Evolutionary conservation across 495 filamentous ascomycete genomes (phyloP).

Genomic region (Penicillium egyptiacum): DNA sequence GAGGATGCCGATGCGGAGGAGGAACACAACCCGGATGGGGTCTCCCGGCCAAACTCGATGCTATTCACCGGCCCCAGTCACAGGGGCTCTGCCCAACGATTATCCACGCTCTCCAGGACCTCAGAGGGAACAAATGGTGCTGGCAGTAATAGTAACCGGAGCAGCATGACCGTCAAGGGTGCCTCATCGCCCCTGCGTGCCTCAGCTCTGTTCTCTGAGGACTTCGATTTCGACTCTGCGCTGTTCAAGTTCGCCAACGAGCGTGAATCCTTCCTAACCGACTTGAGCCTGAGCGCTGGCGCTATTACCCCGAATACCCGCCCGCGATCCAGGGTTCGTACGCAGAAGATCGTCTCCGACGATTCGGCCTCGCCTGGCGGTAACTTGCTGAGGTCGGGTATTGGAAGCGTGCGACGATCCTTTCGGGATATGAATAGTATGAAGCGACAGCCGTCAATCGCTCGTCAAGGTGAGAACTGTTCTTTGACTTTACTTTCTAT

Average conservation of each 20-base stretch:
- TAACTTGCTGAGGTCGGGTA: constrained; percentile 50
- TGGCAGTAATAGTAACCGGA: constrained; percentile 87
- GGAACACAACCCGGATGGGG: constrained; percentile 39
- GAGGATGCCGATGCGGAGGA: constrained; percentile 72
- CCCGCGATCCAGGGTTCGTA: constrained; percentile 70
- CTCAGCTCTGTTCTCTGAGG: constrained; percentile 44
- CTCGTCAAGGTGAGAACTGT: constrained; percentile 69
- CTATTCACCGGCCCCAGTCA: constrained; percentile 45
- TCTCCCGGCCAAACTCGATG: constrained; percentile 56
- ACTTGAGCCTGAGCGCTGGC: constrained; percentile 86
- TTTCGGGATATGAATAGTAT: constrained; percentile 92
- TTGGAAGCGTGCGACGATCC: constrained; percentile 85
- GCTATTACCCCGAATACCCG: constrained; percentile 68
- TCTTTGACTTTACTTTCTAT: background rate
- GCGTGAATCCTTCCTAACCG: constrained; percentile 88
- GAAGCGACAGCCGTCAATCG: constrained; percentile 79
- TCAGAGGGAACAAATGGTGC: constrained; percentile 57
- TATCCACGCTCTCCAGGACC: constrained; percentile 66
- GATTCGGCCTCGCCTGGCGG: constrained; percentile 52
- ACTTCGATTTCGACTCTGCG: constrained; percentile 91
- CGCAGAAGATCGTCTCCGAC: constrained; percentile 79
- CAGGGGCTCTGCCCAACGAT: constrained; percentile 64
- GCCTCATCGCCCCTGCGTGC: constrained; percentile 42
- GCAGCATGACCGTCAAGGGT: constrained; percentile 79
- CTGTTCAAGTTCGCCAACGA: constrained; percentile 92